These are phyloP conservation scores for Schizochytrium sp. DNA, from an alignment of 108 stramenopile genomes.

Conservation along the genomic window DNA sequence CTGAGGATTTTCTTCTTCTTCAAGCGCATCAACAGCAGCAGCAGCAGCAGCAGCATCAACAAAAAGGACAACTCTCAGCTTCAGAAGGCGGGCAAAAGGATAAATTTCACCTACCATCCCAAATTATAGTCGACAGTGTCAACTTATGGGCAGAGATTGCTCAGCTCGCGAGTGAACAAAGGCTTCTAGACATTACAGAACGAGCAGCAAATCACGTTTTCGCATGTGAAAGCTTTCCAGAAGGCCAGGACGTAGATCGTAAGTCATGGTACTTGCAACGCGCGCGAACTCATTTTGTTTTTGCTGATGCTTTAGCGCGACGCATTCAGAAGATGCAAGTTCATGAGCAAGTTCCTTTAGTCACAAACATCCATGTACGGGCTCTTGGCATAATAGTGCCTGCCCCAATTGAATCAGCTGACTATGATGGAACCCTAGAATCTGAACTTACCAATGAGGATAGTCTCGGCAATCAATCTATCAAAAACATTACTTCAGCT, in stretches of 20 bases:
- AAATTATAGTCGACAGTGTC: background rate
- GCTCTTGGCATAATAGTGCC: slow-evolving; percentile 15
- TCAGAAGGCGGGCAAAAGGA: background rate
- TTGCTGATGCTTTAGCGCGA: background rate
- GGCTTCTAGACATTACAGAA: background rate
- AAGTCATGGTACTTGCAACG: background rate
- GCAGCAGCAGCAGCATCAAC: background rate
- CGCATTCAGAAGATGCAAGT: background rate
- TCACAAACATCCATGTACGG: background rate
- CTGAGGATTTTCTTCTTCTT: background rate
- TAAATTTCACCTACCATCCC: too few relatives aligned
- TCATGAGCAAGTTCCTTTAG: background rate
- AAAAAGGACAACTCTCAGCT: background rate
- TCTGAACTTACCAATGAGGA: background rate
- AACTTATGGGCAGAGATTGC: slow-evolving; percentile 30
- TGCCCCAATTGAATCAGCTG: background rate
- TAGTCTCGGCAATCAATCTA: background rate
- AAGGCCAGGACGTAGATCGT: background rate
- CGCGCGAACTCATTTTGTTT: background rate
- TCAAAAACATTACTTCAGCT: background rate
- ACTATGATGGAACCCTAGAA: background rate
- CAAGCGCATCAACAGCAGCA: slow-evolving; percentile 8
- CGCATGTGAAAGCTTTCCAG: background rate
- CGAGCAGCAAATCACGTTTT: background rate
- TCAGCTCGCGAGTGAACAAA: background rate